Evolutionary conservation across 2,329 filamentous ascomycete species (phyloP).

Genomic region (Xylariaceae sp.): DNA sequence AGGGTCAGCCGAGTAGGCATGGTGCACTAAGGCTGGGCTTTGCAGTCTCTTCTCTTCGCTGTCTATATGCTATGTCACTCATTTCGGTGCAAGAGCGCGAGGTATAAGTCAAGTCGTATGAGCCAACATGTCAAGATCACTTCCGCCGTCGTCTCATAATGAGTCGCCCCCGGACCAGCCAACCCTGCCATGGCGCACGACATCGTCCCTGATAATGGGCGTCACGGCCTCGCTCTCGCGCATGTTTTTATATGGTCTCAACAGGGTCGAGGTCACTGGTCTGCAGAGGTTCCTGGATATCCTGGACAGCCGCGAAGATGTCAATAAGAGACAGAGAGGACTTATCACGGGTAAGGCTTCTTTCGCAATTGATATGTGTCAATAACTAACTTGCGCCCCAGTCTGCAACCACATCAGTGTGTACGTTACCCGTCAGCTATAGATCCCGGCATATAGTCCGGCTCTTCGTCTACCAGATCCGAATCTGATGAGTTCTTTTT

Average conservation of each 20-base stretch:
- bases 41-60: not conserved
- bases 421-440: slow-evolving; percentile 49
- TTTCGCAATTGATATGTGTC: not conserved
- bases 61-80: slow-evolving; percentile 16
- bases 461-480: slow-evolving; percentile 20
- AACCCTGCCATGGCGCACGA: slow-evolving; percentile 63
- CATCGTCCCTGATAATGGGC: slow-evolving; percentile 71
- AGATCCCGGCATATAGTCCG: slow-evolving; percentile 13
- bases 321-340: slow-evolving; percentile 63
- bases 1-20: not conserved
- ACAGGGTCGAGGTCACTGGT: slow-evolving; percentile 69
- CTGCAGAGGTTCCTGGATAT: slow-evolving; percentile 69
- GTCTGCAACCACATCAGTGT: slow-evolving; percentile 86
- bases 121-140: slow-evolving; percentile 17
- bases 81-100: slow-evolving; percentile 2
- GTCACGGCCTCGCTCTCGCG: slow-evolving; percentile 65
- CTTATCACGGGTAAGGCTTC: slow-evolving; percentile 68
- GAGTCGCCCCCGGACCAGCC: slow-evolving; percentile 39
- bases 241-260: slow-evolving; percentile 69
- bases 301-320: slow-evolving; percentile 66
- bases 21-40: not conserved
- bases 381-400: not conserved
- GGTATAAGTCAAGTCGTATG: not conserved
- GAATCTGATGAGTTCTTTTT: slow-evolving; percentile 19
- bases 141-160: slow-evolving; percentile 8